Evolutionary conservation across 495 filamentous ascomycete species (phyloP), one percentile per base, ranked within the genome.

Genomic region (Friedmanniomyces simplex): DNA sequence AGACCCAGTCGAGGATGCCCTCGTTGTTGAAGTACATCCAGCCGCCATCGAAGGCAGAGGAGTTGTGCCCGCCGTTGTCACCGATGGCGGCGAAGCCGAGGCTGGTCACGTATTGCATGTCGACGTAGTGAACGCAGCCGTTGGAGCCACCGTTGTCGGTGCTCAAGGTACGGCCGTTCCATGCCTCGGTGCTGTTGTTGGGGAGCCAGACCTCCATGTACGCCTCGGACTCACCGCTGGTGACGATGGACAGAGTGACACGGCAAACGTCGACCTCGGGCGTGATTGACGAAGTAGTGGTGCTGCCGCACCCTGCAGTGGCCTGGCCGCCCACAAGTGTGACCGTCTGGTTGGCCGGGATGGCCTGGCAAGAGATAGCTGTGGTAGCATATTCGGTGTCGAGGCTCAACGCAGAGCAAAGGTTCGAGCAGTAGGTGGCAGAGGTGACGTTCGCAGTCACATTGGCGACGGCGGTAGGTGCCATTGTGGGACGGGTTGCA

Each of bases 151-250:
- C 67, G 37, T 68, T 70, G 18, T 66, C 67, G 7, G 59, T 59
- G 37, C 57, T 63, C 53, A 70, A 39, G 25, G 67, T 61, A 13
- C 67, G 53, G 13, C 64, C 66, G 51, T 62, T 66, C 67, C 67
- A 70, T 18, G 63, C 63, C n/a, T 43, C 47, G 28, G 39, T 55
- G 45, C 36, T 43, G 47, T 43, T 39, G 46, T 51, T 51, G 6
- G 82, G 82, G 28, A 85, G 69, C 79, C 79, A 85, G 12, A 77
- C 69, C 63, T 83, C 79, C 48, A 81, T 68, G 11, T 71, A 76
- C 30, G 82, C 75, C 22, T 74, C 68, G 22, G 77, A 80, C 36
- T 66, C 67, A 52, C 73, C 65, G 25, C 79, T 82, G 0, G 81
- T 83, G 0, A 73, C 54, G 14, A 83, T 74, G 25, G 68, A 72